Evolutionary conservation across 1,139 yeast species (phyloP), one percentile per base, ranked within the genome.

Genomic region (Suhomyces maxii): DNA sequence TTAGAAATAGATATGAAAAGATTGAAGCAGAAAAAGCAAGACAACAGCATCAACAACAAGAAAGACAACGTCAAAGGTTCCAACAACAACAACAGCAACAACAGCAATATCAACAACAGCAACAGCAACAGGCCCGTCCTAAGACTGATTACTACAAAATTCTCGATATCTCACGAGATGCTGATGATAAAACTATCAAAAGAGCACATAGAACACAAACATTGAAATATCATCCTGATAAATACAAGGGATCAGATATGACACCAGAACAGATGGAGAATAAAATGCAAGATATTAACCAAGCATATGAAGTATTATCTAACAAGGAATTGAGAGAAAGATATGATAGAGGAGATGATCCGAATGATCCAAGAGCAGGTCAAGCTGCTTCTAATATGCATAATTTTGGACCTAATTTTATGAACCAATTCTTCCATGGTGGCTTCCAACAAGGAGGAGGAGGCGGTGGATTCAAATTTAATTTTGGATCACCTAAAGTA

Each of bases 241-340:
- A 93, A 65, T 82, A 85, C 59, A 84, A 82, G 60, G 77, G 77
- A 3, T 84, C 83, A 30, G 89, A 83, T 35, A 60, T 86, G 53
- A 68, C 81, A 2, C 77, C 82, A n/a, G 90, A 85, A 26, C 79
- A 86, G 51, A 86, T 86, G 36, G 95, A 89, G 64, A 72, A 73
- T 39, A 89, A 87, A 58, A 93, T 93, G 95, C 90, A 95, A 47
- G 91, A 86, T 43, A 88, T 93, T 53, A 93, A 93, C 65, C 89
- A 86, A 61, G 99, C 99, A 0, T 91, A 93, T 63, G 98, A 91
- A 60, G 84, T 86, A 3, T 71, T 93, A 40, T 80, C 91, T 8
- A 82, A 86, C 54, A 78, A 79, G 2, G 88, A 84, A 42, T 70
- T 79, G 49, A 78, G 84, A 47, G 80, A 73, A 48, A 74, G 85